Base-by-base conservation (phyloP, 371 early-diverging fungal species). In the Caulochytrium protostelioides region DNA sequence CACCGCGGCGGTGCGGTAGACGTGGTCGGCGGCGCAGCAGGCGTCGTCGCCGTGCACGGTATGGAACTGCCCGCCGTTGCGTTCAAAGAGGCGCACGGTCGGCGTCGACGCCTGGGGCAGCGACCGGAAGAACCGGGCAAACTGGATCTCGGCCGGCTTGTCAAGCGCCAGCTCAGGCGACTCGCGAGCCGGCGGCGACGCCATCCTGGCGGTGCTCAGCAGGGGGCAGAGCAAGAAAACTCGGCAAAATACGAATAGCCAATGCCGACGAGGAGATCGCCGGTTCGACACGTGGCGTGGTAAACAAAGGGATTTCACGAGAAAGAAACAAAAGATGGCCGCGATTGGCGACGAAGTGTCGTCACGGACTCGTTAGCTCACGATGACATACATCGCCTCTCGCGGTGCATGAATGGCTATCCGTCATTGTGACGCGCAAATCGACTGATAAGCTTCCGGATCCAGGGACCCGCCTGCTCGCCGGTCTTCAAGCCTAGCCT, bases 21-120 rank as follows among this genome's bases (percentile, higher is more conserved):
- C 72, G 24, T 54, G 48, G 25, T 74, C 59, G 3, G 92, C 86
- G 15, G 84, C 70, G 41, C 68, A 80, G 13, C 64, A 43, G 0
- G 95, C 92, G 43, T 90, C 83, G 5, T 76, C 72, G 1, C 82
- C 91, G 44, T 90, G 90, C 1, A 79, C 75, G 27, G 75, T 78
- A 48, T 83, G 90, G 44, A 57, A 73, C 22, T 74, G 73, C 15
- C 41, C 37, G 30, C 24, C 30, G n/a, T n/a, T n/a, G 22, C 36
- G 35, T 19, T 37, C 42, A 28, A 42, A 42, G 8, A 42, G 22
- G 12, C 42, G 37, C 3, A 42, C 2, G 46, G 31, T 46, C 52
- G 28, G 34, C 43, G 19, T 41, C 36, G 21, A 56, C 35, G 35
- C 47, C 56, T 4, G 23, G 4, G 30, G 28, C n/a, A 49, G 46